Conservation (phyloP, 108 stramenopile species). For the Nitzschia sp. region DNA sequence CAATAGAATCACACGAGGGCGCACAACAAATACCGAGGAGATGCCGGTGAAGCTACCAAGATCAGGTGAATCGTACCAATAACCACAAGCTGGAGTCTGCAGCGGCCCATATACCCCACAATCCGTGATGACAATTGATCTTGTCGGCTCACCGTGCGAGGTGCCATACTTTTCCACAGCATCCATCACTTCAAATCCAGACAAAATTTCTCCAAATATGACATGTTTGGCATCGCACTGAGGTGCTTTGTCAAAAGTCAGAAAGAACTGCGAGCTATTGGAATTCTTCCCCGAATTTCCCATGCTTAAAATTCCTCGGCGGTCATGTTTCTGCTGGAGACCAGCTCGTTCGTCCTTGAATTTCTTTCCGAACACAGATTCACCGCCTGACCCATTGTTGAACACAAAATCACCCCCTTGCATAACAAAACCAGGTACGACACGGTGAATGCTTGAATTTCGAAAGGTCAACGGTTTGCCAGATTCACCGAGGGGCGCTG, state of each 20-base stretch:
- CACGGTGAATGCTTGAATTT: conserved; percentile 74
- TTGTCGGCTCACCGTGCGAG: conserved; percentile 41
- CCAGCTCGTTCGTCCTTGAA: conserved; percentile 94
- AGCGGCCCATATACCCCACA: conserved; percentile 70
- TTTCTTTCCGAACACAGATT: conserved; percentile 86
- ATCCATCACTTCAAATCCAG: conserved; percentile 77
- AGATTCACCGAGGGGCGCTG: conserved; percentile 72
- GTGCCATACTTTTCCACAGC: conserved; percentile 54
- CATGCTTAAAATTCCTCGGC: conserved; percentile 86
- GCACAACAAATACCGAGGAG: conserved; percentile 69
- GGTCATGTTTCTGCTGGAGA: conserved; percentile 78
- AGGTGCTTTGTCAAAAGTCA: conserved; percentile 75
- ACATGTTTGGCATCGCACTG: conserved; percentile 96
- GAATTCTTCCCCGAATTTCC: conserved; percentile 95
- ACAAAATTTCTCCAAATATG: conserved; percentile 89
- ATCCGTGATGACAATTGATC: conserved; percentile 66
- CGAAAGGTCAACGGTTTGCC: conserved; percentile 85
- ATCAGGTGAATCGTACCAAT: conserved; percentile 85
- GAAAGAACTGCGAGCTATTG: conserved; percentile 93
- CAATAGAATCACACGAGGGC: conserved; percentile 70
- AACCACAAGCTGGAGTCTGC: conserved; percentile 63
- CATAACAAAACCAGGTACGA: conserved; percentile 79
- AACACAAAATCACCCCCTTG: conserved; percentile 97
- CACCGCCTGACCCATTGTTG: conserved; percentile 96
- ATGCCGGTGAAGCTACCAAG: conserved; percentile 65